A percentile compares a stretch with the other conserved stretches of the same genome.
phyloP scores from a whole-genome alignment of 257 asterid genomes.

The Solanum ahanhuiri region DNA sequence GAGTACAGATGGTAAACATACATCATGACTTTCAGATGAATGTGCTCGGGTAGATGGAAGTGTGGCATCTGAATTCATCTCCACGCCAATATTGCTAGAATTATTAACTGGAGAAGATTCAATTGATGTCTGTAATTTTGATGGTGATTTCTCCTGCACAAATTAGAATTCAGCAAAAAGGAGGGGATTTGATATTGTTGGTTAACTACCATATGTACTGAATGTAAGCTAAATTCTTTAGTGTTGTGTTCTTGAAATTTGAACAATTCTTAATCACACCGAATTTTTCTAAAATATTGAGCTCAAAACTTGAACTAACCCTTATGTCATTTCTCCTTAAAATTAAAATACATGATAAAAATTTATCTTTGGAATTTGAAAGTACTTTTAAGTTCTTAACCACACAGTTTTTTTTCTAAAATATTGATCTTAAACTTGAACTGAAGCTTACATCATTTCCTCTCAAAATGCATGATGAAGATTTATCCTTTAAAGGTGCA shows the following conservation, averaged over 20 bases:
- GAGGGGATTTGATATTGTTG: neutral
- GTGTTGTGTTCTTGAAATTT: neutral
- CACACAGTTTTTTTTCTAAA: neutral
- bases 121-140: slow-evolving; percentile 21
- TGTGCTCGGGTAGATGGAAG: slow-evolving; percentile 16
- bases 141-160: slow-evolving; percentile 36
- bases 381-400: neutral
- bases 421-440: slow-evolving; percentile 5
- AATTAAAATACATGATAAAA: neutral
- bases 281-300: neutral
- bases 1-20: slow-evolving; percentile 12
- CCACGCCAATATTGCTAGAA: slow-evolving; percentile 19
- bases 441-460: slow-evolving; percentile 40
- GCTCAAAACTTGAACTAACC: neutral
- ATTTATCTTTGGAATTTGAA: neutral
- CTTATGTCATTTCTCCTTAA: neutral
- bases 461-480: slow-evolving; percentile 24
- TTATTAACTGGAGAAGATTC: slow-evolving; percentile 21
- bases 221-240: neutral
- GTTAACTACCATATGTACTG: neutral
- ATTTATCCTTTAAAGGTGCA: slow-evolving; percentile 5
- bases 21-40: slow-evolving; percentile 25
- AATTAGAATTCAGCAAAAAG: neutral
- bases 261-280: neutral
- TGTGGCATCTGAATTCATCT: slow-evolving; percentile 22